Evolutionary conservation across 352 stramenopile species (phyloP), one percentile per base, ranked within the genome.

Genomic region (Globisporangium mamillatum): DNA sequence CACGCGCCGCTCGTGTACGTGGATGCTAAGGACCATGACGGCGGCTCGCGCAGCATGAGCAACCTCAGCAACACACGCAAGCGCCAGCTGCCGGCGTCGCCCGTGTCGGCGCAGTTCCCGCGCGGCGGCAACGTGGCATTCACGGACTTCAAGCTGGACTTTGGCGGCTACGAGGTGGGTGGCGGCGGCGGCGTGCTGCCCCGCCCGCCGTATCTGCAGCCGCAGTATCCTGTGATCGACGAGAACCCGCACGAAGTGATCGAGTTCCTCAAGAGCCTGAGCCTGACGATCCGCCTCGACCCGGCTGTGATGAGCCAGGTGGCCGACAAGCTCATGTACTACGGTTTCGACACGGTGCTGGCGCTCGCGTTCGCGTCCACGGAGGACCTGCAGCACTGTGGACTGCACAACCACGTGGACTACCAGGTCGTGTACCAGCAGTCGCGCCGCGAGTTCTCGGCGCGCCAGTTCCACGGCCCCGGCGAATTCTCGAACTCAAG

Each of bases 131-230:
- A 50, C 46, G 63, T 69, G 5, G 64, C 70, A 38, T 77, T 85
- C 50, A 78, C 75, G 6, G 79, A 88, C 64, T 76, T 92, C 57
- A 86, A 92, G 60, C 70, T 92, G 56, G 82, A 84, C 70, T 89
- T 87, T 64, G 74, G 77, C 24, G 80, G 80, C 61, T 84, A 84
- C 44, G 72, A 86, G 48, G 67, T 83, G 22, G 75, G 69, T 34
- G 59, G 59, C 66, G 59, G 63, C 41, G 59, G 59, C 64, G 59
- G 63, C 69, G 27, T 44, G 44, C 34, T 62, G 44, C 44, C 44
- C 18, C 44, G 44, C 7, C 63, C 48, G 46, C 72, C 32, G 36
- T 55, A 54, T 38, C 66, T 22, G 60, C 62, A 25, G 24, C 69
- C 12, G 27, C 56, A 69, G 36, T 50, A 75, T 7, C 67, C 72